These are phyloP conservation scores for Aspergillus tamarii DNA, from an alignment of 2,329 filamentous ascomycete species.

Conservation along the genomic window DNA sequence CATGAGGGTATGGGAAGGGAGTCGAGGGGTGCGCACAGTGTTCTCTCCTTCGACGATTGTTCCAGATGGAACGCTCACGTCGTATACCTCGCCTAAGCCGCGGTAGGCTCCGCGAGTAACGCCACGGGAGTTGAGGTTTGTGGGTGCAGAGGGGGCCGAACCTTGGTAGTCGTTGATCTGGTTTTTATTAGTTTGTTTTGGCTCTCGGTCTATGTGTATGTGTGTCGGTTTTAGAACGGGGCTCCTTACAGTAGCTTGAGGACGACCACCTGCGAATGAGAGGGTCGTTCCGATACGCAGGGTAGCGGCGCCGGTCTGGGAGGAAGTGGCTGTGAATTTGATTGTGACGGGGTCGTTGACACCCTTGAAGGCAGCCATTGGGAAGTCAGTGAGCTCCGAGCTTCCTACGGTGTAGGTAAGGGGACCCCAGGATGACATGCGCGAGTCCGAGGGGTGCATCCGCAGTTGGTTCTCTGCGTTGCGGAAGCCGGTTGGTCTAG, in stretches of 20 bases:
- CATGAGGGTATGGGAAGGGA: too few species aligned
- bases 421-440: constrained; percentile 65
- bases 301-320: constrained; percentile 57
- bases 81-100: constrained; percentile 66
- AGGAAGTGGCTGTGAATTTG: constrained; percentile 58
- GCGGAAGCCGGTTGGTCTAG: constrained; percentile 61
- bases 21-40: constrained; percentile 41
- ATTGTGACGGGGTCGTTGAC: constrained; percentile 65
- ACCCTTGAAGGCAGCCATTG: constrained; percentile 67
- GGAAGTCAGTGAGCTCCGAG: constrained; percentile 57
- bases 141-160: constrained; percentile 56
- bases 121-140: constrained; percentile 66
- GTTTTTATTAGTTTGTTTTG: constrained; percentile 3
- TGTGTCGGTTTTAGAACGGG: neutral
- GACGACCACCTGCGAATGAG: constrained; percentile 62
- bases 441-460: constrained; percentile 69
- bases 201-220: neutral
- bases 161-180: constrained; percentile 59
- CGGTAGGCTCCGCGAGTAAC: constrained; percentile 68
- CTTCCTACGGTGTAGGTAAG: constrained; percentile 65
- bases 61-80: constrained; percentile 62
- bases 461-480: constrained; percentile 69
- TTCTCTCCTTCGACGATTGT: constrained; percentile 63
- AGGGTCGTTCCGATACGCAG: constrained; percentile 68
- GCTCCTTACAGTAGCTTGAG: constrained; percentile 46